Percentiles rank a stretch among this genome's conserved stretches.
Evolutionary conservation across 768 basidiomycete species (phyloP).

Genomic region (Suillus alpinus): DNA sequence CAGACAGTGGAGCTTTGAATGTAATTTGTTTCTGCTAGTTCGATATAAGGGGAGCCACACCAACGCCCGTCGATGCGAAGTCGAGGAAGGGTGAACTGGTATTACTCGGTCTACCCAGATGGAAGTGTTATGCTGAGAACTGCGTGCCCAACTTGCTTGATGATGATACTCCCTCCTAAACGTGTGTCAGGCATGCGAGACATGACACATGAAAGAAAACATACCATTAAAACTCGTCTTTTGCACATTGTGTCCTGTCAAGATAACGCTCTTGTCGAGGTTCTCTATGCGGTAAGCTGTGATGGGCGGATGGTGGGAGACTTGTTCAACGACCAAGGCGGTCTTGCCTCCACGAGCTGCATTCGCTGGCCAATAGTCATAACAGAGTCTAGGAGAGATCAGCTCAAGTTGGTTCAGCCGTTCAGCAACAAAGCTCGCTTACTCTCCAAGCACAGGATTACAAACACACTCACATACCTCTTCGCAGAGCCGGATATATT

Average conservation of each 20-base stretch:
- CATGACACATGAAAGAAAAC: constrained; percentile 14
- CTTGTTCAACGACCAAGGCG: constrained; percentile 85
- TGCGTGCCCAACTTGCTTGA: constrained; percentile 96
- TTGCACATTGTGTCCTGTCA: constrained; percentile 91
- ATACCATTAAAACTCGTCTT: constrained; percentile 78
- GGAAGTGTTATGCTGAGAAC: too few species aligned
- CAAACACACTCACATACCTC: too few species aligned
- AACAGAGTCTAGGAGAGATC: constrained; percentile 38
- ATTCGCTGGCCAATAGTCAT: constrained; percentile 80
- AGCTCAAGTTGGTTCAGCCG: neutral
- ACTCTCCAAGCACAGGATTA: constrained; percentile 96
- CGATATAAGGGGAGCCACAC: constrained; percentile 90
- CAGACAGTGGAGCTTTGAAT: constrained; percentile 68
- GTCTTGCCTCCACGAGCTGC: constrained; percentile 70
- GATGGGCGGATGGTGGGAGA: constrained; percentile 96
- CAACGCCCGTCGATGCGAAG: constrained; percentile 92
- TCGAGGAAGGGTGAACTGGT: constrained; percentile 85
- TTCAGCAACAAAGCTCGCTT: constrained; percentile 21
- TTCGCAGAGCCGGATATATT: too few species aligned
- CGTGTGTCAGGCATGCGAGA: constrained; percentile 1
- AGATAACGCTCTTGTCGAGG: constrained; percentile 65
- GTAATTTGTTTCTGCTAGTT: constrained; percentile 77
- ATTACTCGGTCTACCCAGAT: constrained; percentile 61
- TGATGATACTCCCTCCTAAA: constrained; percentile 71
- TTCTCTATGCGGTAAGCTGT: constrained; percentile 89